These are phyloP conservation scores for Dalbergia cochinchinensis DNA, from an alignment of 306 rosid genomes.

Conservation along the genomic window DNA sequence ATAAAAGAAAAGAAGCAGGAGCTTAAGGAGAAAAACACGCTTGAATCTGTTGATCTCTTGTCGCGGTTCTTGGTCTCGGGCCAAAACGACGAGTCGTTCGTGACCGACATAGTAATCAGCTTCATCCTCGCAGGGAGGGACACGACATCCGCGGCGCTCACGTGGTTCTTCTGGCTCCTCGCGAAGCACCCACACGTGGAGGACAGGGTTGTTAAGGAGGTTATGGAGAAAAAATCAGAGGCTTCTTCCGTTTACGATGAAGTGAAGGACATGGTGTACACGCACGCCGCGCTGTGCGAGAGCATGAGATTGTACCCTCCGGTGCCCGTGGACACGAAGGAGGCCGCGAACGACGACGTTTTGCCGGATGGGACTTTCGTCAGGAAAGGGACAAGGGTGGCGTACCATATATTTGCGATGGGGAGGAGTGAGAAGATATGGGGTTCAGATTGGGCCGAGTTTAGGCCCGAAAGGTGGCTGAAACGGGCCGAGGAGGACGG, in stretches of 20 bases:
- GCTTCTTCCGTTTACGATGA: constrained; percentile 45
- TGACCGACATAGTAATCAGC: constrained; percentile 65
- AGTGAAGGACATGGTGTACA: constrained; percentile 66
- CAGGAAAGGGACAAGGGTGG: constrained; percentile 64
- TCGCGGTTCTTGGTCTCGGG: constrained; percentile 66
- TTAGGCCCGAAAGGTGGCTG: constrained; percentile 77
- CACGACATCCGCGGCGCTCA: constrained; percentile 64
- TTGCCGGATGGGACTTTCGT: constrained; percentile 72
- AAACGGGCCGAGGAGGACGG: constrained; percentile 22
- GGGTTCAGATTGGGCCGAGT: constrained; percentile 74
- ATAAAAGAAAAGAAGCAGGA: constrained; percentile 58
- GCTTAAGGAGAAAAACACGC: constrained; percentile 35
- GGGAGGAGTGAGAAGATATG: constrained; percentile 70
- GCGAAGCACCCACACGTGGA: constrained; percentile 55
- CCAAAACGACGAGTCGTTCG: constrained; percentile 61
- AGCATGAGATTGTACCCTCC: constrained; percentile 82
- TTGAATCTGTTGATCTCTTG: constrained; percentile 56
- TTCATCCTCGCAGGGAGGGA: constrained; percentile 72
- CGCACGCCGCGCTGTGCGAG: constrained; percentile 76
- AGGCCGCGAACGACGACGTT: constrained; percentile 55
- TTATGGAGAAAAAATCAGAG: constrained; percentile 21
- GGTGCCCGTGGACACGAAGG: constrained; percentile 55
- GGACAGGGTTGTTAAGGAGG: constrained; percentile 49
- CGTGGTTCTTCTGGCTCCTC: constrained; percentile 81
- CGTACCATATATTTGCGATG: constrained; percentile 68